Evolutionary conservation across 176 grass and related monocot species (phyloP), one percentile per base, ranked within the genome.

Genomic region (Oryza longistaminata): DNA sequence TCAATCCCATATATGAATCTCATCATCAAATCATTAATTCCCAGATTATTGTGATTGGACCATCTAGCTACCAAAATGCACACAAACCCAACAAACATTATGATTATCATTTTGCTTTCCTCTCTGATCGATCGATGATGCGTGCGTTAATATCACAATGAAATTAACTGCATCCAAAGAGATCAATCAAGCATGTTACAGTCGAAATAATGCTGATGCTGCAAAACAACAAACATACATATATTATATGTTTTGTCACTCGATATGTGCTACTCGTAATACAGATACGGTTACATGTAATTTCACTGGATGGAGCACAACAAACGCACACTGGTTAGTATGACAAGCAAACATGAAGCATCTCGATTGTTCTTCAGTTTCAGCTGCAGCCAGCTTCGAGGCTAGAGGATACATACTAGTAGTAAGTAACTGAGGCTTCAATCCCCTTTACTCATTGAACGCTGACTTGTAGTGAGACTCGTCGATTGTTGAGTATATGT

Each of bases 401-500:
- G 44, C 64, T 46, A 49, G 16, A 17, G 35, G 19, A 8, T 12
- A 8, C 14, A 49, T 70, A 68, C 19, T 55, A 70, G 78, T 53
- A 70, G 78, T 19, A 21, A 8, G 53, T n/a, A 39, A 70, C 13
- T 2, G 66, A 40, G 7, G 7, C 34, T 49, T 44, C 39, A 40
- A 40, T 40, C 39, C 46, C 11, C 12, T 35, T 62, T 33, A 58
- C 29, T 91, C 78, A 0, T 48, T 39, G 12, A 24, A 87, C 12
- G 95, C 64, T 67, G 92, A 93, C 82, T 93, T 97, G 76, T 26
- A 97, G 87, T 97, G 90, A 53, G 37, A 95, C 9, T 97, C 95
- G 11, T 97, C 95, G 0, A 95, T 95, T 21, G 92, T 97, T 48
- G 95, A 93, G 83, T 90, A 95, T 80, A 98, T 92, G 70, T 83